These are phyloP conservation scores for Alternaria infectoria DNA, from an alignment of 2,329 filamentous ascomycete species.

Conservation along the genomic window DNA sequence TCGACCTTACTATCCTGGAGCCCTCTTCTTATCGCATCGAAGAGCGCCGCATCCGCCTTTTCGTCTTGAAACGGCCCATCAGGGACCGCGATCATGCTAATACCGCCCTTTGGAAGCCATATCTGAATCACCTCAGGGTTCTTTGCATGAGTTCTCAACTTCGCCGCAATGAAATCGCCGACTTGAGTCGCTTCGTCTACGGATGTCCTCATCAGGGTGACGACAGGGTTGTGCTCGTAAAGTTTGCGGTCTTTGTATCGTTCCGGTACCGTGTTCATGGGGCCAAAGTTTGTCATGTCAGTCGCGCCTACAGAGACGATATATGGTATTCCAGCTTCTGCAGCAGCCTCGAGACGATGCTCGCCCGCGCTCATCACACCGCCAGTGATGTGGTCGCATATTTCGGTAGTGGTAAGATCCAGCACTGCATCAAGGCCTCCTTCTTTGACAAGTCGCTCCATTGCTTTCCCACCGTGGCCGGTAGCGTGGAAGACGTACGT, in stretches of 20 bases:
- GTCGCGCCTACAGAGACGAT: conserved; percentile 58
- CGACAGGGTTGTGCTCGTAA: conserved; percentile 69
- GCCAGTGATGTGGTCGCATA: conserved; percentile 66
- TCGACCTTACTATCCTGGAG: conserved; percentile 58
- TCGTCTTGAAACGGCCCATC: conserved; percentile 61
- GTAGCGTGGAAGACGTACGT: conserved; percentile 74
- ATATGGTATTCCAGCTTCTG: conserved; percentile 63
- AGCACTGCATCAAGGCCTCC: conserved; percentile 68
- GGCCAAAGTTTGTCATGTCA: conserved; percentile 66
- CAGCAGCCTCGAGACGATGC: conserved; percentile 63
- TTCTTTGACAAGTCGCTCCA: conserved; percentile 69
- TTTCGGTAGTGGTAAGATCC: conserved; percentile 75
- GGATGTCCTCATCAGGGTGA: conserved; percentile 71
- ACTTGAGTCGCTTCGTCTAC: conserved; percentile 62
- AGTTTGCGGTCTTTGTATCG: conserved; percentile 59
- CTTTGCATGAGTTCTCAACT: conserved; percentile 54
- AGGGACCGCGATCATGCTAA: conserved; percentile 65
- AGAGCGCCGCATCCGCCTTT: conserved; percentile 56
- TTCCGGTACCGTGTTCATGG: conserved; percentile 61
- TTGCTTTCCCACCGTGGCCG: conserved; percentile 69
- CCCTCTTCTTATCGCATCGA: conserved; percentile 56
- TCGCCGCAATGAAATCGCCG: conserved; percentile 62
- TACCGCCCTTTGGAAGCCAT: conserved; percentile 64
- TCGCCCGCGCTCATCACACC: conserved; percentile 68
- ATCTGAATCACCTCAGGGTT: conserved; percentile 58